A percentile compares a stretch with the other conserved stretches of the same genome.
Evolutionary conservation across 768 basidiomycete genomes (phyloP).

Genomic region (Boletus rubroflammeus): DNA sequence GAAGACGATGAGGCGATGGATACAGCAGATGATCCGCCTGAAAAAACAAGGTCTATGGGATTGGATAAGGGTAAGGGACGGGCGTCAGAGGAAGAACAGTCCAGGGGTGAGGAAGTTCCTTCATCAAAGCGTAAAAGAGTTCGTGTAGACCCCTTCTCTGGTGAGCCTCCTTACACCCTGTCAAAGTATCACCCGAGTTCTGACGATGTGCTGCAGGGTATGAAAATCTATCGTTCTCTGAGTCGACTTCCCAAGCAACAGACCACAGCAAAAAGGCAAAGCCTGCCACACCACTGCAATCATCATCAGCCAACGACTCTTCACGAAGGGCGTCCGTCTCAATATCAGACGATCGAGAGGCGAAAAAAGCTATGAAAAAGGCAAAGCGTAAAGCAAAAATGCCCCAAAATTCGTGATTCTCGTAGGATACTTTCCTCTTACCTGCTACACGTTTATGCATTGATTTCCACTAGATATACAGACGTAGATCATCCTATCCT

Average conservation of each 20-base stretch:
- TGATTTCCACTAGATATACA: slow-evolving; percentile 14
- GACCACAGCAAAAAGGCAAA: slow-evolving; percentile 12
- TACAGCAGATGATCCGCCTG: neutral
- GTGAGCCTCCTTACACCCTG: slow-evolving; percentile 30
- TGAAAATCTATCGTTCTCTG: slow-evolving; percentile 17
- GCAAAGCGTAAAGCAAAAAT: slow-evolving; percentile 34
- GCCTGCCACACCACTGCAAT: neutral
- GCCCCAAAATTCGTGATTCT: slow-evolving; percentile 1
- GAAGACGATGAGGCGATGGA: slow-evolving; percentile 11
- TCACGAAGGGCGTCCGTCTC: slow-evolving; percentile 24
- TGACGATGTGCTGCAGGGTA: slow-evolving; percentile 27
- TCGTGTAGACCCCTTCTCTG: slow-evolving; percentile 63
- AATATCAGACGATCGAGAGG: slow-evolving; percentile 21
- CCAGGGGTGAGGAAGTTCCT: slow-evolving; percentile 6
- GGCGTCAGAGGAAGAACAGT: slow-evolving; percentile 27
- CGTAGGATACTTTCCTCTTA: slow-evolving; percentile 8
- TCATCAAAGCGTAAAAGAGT: slow-evolving; percentile 48
- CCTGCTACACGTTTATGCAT: slow-evolving; percentile 9
- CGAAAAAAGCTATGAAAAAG: slow-evolving; percentile 32
- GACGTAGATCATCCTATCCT: slow-evolving; percentile 13
- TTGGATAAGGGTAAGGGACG: slow-evolving; percentile 38
- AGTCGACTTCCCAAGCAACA: neutral
- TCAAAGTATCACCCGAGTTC: neutral
- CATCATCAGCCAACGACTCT: neutral
- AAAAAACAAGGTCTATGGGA: neutral